A percentile compares a stretch with the other conserved stretches of the same genome.
Conservation (phyloP, 2,329 filamentous ascomycete genomes). For the Leptoxyphium fumago region DNA sequence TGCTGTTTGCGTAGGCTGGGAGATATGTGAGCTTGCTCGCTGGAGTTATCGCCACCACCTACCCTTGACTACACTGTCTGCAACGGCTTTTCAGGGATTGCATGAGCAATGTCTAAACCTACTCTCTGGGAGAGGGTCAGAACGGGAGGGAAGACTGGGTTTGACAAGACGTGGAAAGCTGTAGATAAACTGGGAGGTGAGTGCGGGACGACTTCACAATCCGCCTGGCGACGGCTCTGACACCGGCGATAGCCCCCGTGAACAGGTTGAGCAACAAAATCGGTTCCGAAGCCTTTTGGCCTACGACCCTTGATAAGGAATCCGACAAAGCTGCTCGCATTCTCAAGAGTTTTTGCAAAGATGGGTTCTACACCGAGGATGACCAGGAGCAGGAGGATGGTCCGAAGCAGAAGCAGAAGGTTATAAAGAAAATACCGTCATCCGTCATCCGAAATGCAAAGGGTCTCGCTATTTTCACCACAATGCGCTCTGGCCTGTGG, state of each 20-base stretch:
- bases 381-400: conserved; percentile 27
- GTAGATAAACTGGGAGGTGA: conserved; percentile 43
- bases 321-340: conserved; percentile 85
- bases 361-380: conserved; percentile 52
- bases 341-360: conserved; percentile 75
- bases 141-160: conserved; percentile 46
- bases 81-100: too few relatives aligned
- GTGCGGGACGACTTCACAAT: not conserved
- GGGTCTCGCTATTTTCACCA: conserved; percentile 85
- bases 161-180: conserved; percentile 57
- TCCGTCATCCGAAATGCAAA: conserved; percentile 77
- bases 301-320: conserved; percentile 71
- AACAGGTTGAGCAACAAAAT: conserved; percentile 72
- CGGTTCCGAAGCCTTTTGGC: conserved; percentile 73
- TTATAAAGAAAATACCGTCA: conserved; percentile 71
- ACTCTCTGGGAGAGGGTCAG: conserved; percentile 40
- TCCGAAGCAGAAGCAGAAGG: conserved; percentile 46
- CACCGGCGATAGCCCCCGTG: conserved; percentile 40
- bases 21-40: conserved; percentile 4
- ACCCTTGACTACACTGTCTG: too few relatives aligned
- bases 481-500: conserved; percentile 87
- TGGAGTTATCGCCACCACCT: too few relatives aligned
- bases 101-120: not conserved
- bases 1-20: conserved; percentile 1
- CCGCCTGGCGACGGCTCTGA: conserved; percentile 23